Evolutionary conservation across 129 eudicot genomes (phyloP).

Genomic region (Artemisia tridentata): DNA sequence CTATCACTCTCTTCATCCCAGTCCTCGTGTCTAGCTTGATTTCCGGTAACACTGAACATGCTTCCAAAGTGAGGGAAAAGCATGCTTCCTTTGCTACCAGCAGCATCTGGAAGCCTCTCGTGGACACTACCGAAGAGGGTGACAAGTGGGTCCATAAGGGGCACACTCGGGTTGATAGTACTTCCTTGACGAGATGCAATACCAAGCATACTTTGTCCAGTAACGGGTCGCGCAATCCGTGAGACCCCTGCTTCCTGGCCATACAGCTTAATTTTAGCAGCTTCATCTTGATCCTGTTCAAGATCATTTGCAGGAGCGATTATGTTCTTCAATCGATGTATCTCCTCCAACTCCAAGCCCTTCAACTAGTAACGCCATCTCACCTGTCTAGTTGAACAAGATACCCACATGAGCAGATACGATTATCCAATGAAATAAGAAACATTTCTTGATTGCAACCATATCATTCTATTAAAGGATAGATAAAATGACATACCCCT

Average conservation of each 20-base stretch:
- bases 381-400: slow-evolving; percentile 51
- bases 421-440: too few relatives aligned
- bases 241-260: slow-evolving; percentile 87
- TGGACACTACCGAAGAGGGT: slow-evolving; percentile 90
- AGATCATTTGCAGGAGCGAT: slow-evolving; percentile 73
- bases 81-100: slow-evolving; percentile 90
- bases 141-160: slow-evolving; percentile 86
- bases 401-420: background rate
- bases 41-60: slow-evolving; percentile 80
- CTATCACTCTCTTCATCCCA: slow-evolving; percentile 94
- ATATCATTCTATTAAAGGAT: slow-evolving; percentile 3
- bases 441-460: background rate
- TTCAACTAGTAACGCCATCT: slow-evolving; percentile 89
- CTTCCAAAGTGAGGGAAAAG: slow-evolving; percentile 90
- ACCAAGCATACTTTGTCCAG: slow-evolving; percentile 78
- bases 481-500: background rate
- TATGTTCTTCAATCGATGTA: slow-evolving; percentile 75
- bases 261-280: slow-evolving; percentile 56
- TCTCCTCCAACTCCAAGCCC: slow-evolving; percentile 85
- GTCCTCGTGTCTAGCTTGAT: slow-evolving; percentile 62
- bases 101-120: slow-evolving; percentile 81
- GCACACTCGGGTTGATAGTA: slow-evolving; percentile 48
- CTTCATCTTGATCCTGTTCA: slow-evolving; percentile 51
- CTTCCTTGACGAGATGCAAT: slow-evolving; percentile 82
- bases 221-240: slow-evolving; percentile 82